Percentiles rank a stretch among this genome's conserved stretches.
Evolutionary conservation across 1,284 basidiomycete genomes (phyloP).

Genomic region (Neonothopanus nambi): DNA sequence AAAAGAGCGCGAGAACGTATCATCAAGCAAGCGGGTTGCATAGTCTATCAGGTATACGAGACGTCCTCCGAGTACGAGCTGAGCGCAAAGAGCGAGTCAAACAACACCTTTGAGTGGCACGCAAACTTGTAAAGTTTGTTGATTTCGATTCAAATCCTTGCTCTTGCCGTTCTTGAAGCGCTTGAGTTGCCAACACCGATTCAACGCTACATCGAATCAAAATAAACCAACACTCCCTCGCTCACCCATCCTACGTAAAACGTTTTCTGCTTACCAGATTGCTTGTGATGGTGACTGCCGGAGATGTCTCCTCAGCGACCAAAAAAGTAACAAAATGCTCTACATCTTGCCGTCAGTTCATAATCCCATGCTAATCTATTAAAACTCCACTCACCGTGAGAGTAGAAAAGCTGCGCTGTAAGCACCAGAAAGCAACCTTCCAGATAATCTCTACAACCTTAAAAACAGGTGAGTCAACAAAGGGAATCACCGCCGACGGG

Average conservation of each 20-base stretch:
- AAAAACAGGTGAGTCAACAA: slow-evolving; percentile 1
- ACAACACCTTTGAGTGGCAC: background rate
- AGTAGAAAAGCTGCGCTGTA: slow-evolving; percentile 1
- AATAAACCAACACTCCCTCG: background rate
- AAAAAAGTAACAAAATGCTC: background rate
- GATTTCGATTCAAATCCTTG: background rate
- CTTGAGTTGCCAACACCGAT: background rate
- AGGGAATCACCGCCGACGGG: background rate
- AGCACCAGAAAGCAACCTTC: background rate
- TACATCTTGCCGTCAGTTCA: background rate
- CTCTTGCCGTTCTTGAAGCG: background rate
- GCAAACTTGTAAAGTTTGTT: background rate
- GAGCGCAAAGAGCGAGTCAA: background rate
- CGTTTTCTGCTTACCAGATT: background rate
- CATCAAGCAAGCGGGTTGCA: background rate
- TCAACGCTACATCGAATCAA: background rate
- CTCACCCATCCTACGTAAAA: background rate
- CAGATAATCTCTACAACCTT: slow-evolving; percentile 3
- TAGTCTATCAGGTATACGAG: slow-evolving; percentile 12
- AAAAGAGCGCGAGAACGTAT: no score
- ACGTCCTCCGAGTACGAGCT: background rate
- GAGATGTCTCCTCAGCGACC: background rate
- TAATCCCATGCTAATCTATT: background rate
- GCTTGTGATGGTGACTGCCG: background rate
- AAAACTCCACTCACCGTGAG: slow-evolving; percentile 3